Evolutionary conservation across 495 filamentous ascomycete genomes (phyloP).

Genomic region (Cercophora scortea): DNA sequence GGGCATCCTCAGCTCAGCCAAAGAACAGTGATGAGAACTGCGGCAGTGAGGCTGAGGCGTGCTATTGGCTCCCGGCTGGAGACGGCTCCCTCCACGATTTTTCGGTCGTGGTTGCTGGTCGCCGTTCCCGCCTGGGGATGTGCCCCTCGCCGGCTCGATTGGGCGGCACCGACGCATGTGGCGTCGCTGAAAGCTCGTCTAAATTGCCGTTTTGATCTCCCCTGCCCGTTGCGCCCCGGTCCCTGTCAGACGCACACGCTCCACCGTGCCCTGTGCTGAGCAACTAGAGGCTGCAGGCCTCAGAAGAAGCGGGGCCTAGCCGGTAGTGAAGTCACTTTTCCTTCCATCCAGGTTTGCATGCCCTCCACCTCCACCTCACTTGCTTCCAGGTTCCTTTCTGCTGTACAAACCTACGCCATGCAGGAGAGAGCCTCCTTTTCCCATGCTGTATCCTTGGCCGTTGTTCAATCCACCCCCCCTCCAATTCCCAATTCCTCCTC

Average conservation of each 20-base stretch:
- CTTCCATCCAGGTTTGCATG: too few relatives aligned
- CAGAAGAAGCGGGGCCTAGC: too few relatives aligned
- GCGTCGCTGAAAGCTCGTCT: conserved; percentile 27
- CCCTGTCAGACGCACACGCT: conserved; percentile 8
- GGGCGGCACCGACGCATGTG: conserved; percentile 8
- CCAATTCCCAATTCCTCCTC: too few relatives aligned
- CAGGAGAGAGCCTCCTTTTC: too few relatives aligned
- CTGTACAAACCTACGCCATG: too few relatives aligned
- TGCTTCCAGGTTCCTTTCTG: too few relatives aligned
- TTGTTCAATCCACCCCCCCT: too few relatives aligned
- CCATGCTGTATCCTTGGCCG: too few relatives aligned
- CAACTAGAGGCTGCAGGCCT: not conserved
- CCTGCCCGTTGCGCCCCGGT: not conserved
- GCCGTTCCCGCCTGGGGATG: not conserved
- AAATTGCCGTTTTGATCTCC: conserved; percentile 15
- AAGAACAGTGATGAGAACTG: not conserved
- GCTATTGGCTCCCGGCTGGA: conserved; percentile 14
- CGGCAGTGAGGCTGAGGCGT: not conserved
- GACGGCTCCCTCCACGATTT: conserved; percentile 15
- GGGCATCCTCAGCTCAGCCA: conserved; percentile 13
- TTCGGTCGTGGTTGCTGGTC: not conserved
- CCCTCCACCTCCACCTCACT: too few relatives aligned
- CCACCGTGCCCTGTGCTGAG: not conserved
- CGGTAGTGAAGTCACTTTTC: too few relatives aligned
- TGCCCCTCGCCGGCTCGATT: conserved; percentile 1